These are phyloP conservation scores for Aspergillus baeticus DNA, from an alignment of 495 filamentous ascomycete genomes.

Conservation along the genomic window DNA sequence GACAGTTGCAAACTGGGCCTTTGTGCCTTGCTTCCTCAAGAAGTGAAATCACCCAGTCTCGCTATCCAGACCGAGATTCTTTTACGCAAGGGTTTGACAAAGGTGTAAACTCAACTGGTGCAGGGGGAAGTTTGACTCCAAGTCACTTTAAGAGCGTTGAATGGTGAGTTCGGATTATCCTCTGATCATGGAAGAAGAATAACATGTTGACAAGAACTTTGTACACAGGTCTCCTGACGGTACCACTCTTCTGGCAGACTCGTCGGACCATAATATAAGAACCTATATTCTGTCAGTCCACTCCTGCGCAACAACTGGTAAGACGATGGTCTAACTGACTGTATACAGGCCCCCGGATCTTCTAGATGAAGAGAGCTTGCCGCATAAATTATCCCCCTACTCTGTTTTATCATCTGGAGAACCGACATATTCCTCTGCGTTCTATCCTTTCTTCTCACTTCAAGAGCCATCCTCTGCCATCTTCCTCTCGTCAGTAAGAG, in stretches of 20 bases:
- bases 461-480: conserved; percentile 63
- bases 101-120: neutral
- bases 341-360: conserved; percentile 59
- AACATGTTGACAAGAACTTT: neutral
- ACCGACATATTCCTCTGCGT: conserved; percentile 66
- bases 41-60: neutral
- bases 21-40: neutral
- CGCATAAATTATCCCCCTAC: conserved; percentile 58
- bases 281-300: conserved; percentile 66
- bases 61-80: neutral
- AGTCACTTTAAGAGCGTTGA: conserved; percentile 61
- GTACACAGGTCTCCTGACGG: conserved; percentile 71
- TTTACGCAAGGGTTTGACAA: too few relatives aligned
- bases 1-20: neutral
- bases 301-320: neutral
- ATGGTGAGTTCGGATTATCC: conserved; percentile 41
- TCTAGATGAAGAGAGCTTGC: conserved; percentile 50
- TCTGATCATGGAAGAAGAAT: neutral
- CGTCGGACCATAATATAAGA: conserved; percentile 63
- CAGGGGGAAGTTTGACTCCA: neutral
- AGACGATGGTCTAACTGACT: conserved; percentile 6
- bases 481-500: conserved; percentile 62
- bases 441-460: conserved; percentile 73
- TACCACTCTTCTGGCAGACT: conserved; percentile 74
- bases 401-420: conserved; percentile 59